A percentile compares a stretch with the other conserved stretches of the same genome.
Evolutionary conservation across 2,329 filamentous ascomycete genomes (phyloP).

Genomic region (Fusarium austroafricanum): DNA sequence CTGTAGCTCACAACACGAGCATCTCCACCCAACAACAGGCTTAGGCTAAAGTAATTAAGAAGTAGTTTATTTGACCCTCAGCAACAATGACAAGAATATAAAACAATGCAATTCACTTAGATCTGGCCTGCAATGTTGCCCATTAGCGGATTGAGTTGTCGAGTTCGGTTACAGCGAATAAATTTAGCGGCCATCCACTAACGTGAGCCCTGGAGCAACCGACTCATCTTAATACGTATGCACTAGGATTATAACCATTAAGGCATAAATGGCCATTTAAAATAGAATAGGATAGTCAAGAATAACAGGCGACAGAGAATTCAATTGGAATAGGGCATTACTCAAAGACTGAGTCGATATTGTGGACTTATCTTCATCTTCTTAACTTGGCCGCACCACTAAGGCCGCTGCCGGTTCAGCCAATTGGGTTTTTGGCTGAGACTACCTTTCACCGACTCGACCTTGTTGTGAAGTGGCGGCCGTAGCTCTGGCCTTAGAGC

Average conservation of each 20-base stretch:
- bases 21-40: neutral
- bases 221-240: neutral
- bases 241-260: neutral
- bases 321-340: neutral
- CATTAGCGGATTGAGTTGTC: neutral
- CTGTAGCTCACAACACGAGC: neutral
- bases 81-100: neutral
- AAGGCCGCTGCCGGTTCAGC: too few species aligned
- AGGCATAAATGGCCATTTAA: neutral
- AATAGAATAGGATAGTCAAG: too few species aligned
- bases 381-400: too few species aligned
- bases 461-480: too few species aligned
- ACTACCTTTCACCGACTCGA: too few species aligned
- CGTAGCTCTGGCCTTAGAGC: too few species aligned
- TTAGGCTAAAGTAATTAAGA: fast-evolving
- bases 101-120: too few species aligned
- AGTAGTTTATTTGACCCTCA: fast-evolving
- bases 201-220: neutral
- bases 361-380: neutral
- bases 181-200: neutral
- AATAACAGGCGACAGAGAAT: neutral
- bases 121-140: neutral
- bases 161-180: neutral
- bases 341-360: neutral
- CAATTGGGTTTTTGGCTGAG: too few species aligned